phyloP scores from a whole-genome alignment of 192 early-diverging fungal species.

The Blastocladiella britannica region DNA sequence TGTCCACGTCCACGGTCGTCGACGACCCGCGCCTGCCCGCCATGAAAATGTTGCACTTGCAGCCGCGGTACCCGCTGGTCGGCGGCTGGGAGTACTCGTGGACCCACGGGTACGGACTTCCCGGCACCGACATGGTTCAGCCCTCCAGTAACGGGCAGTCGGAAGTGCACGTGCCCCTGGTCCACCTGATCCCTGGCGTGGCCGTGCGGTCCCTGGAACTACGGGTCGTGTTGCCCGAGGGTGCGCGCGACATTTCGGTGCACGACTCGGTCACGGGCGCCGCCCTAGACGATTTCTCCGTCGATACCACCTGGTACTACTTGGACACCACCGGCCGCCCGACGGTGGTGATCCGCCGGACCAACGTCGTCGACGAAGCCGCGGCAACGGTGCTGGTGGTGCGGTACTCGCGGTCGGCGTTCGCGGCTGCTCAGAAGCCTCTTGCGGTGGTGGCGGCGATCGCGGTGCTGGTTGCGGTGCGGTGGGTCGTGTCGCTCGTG shows the following conservation, averaged over 20 bases:
- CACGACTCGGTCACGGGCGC: slow-evolving; percentile 39
- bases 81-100: slow-evolving; percentile 97
- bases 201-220: slow-evolving; percentile 43
- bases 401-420: slow-evolving; percentile 22
- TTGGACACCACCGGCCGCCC: slow-evolving; percentile 83
- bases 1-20: slow-evolving; percentile 61
- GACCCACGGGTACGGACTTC: slow-evolving; percentile 77
- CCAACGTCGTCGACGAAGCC: slow-evolving; percentile 55
- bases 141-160: slow-evolving; percentile 20
- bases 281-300: slow-evolving; percentile 18
- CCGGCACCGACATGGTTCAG: slow-evolving; percentile 38
- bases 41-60: slow-evolving; percentile 44
- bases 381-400: slow-evolving; percentile 24
- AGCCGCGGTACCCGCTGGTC: slow-evolving; percentile 78
- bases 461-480: slow-evolving; percentile 30
- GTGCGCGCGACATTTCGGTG: slow-evolving; percentile 53
- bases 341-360: slow-evolving; percentile 41
- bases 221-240: slow-evolving; percentile 72
- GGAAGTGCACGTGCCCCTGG: slow-evolving; percentile 46
- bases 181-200: slow-evolving; percentile 38
- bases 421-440: slow-evolving; percentile 39
- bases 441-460: slow-evolving; percentile 23
- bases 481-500: slow-evolving; percentile 29
- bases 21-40: slow-evolving; percentile 13
- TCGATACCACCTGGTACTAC: slow-evolving; percentile 37